phyloP scores from a whole-genome alignment of 371 early-diverging fungal species.

The Haplosporangium sp. region DNA sequence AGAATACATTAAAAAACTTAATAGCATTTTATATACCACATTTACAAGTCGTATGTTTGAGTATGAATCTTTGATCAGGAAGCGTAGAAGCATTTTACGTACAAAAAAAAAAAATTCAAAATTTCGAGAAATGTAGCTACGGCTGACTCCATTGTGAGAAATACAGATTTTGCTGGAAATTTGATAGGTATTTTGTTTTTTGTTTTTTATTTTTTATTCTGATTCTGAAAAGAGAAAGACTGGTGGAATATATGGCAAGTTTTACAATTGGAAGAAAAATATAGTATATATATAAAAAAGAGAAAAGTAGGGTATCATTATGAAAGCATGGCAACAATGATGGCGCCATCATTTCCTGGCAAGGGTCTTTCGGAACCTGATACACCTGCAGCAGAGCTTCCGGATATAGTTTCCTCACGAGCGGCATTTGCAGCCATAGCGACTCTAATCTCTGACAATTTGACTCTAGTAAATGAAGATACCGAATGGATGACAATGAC shows the following conservation, averaged over 20 bases:
- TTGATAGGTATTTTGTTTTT: not conserved
- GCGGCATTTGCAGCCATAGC: conserved; percentile 33
- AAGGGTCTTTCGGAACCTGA: not conserved
- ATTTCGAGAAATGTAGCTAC: too few relatives aligned
- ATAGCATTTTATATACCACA: too few relatives aligned
- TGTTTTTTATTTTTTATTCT: not conserved
- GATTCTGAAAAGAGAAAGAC: not conserved
- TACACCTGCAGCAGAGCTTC: conserved; percentile 16
- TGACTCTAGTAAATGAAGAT: conserved; percentile 62
- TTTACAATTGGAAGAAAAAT: not conserved
- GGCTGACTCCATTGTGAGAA: too few relatives aligned
- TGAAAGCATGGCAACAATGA: conserved; percentile 1
- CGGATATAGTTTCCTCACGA: conserved; percentile 19
- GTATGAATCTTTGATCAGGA: too few relatives aligned
- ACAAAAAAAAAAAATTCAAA: too few relatives aligned
- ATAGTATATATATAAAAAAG: not conserved
- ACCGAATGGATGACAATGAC: conserved; percentile 67
- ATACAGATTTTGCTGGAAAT: too few relatives aligned
- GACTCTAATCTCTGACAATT: conserved; percentile 62
- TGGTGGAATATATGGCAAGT: not conserved
- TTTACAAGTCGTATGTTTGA: too few relatives aligned
- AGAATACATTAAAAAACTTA: too few relatives aligned
- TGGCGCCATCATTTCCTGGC: not conserved
- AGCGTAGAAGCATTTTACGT: too few relatives aligned
- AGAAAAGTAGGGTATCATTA: not conserved